Evolutionary conservation across 129 eudicot genomes (phyloP).

Genomic region (Smallanthus sonchifolius): DNA sequence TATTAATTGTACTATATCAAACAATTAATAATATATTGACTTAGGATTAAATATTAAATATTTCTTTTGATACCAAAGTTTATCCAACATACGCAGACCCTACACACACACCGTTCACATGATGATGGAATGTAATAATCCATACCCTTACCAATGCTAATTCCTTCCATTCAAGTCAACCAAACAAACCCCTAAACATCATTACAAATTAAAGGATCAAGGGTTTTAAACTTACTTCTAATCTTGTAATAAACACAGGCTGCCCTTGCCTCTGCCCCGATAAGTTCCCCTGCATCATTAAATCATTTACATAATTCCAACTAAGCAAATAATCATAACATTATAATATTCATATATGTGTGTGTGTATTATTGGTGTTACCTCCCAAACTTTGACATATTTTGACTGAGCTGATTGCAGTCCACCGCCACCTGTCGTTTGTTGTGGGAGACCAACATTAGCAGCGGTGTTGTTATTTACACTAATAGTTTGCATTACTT

Average conservation of each 20-base stretch:
- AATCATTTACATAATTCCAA: slow-evolving; percentile 6
- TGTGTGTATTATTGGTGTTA: slow-evolving; percentile 21
- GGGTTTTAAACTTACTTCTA: slow-evolving; percentile 61
- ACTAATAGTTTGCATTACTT: slow-evolving; percentile 70
- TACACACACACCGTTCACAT: too few relatives aligned
- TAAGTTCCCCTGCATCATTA: slow-evolving; percentile 75
- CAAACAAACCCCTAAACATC: neutral
- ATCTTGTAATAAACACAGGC: slow-evolving; percentile 92
- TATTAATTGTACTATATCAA: too few relatives aligned
- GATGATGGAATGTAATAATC: too few relatives aligned
- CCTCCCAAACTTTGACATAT: slow-evolving; percentile 99
- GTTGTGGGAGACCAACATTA: slow-evolving; percentile 64
- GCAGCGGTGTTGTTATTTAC: slow-evolving; percentile 54
- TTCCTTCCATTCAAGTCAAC: neutral
- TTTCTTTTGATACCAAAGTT: too few relatives aligned
- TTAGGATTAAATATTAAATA: too few relatives aligned
- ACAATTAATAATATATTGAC: too few relatives aligned
- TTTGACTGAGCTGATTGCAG: slow-evolving; percentile 81
- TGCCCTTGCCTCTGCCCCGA: slow-evolving; percentile 99
- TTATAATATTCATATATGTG: neutral
- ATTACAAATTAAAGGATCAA: slow-evolving; percentile 1
- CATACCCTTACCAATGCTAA: too few relatives aligned
- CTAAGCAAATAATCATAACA: neutral
- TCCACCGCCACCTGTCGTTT: slow-evolving; percentile 39
- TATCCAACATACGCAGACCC: too few relatives aligned